Conservation (phyloP, 2,329 filamentous ascomycete genomes). For the Paraphoma sp. region DNA sequence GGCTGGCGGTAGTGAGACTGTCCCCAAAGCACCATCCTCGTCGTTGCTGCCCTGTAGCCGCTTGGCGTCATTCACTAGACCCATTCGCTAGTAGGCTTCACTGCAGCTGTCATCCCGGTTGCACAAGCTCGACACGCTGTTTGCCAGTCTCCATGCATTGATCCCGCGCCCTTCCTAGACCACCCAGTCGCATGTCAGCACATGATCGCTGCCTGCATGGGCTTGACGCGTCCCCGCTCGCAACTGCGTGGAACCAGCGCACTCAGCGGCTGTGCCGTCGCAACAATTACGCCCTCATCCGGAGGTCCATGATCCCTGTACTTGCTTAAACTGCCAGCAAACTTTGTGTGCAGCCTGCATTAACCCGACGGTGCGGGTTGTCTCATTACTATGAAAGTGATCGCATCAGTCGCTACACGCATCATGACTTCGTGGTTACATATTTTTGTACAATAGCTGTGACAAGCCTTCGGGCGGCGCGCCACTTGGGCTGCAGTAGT, state of each 20-base stretch:
- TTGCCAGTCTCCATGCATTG: slow-evolving; percentile 12
- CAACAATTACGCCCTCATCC: not conserved
- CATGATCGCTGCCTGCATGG: slow-evolving; percentile 15
- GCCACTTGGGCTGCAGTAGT: slow-evolving; percentile 5
- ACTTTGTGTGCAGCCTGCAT: not conserved
- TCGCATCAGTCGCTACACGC: slow-evolving; percentile 2
- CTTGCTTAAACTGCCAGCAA: not conserved
- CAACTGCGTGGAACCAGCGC: not conserved
- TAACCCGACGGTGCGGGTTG: not conserved
- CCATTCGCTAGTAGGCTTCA: slow-evolving; percentile 1
- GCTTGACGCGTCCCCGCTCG: slow-evolving; percentile 6
- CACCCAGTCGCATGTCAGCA: slow-evolving; percentile 16
- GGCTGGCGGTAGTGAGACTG: slow-evolving; percentile 10
- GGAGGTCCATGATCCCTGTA: not conserved
- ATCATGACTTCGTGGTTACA: slow-evolving; percentile 25
- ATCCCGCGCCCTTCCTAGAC: slow-evolving; percentile 4
- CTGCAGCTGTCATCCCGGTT: slow-evolving; percentile 28
- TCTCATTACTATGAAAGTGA: not conserved
- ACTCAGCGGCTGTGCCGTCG: not conserved
- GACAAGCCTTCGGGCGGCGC: slow-evolving; percentile 5
- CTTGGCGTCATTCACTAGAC: slow-evolving; percentile 15
- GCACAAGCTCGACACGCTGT: slow-evolving; percentile 17
- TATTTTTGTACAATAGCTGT: slow-evolving; percentile 32
- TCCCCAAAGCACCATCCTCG: slow-evolving; percentile 22
- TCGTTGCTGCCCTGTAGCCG: slow-evolving; percentile 11